These are phyloP conservation scores for Phytophthora pluvialis DNA, from an alignment of 352 stramenopile genomes.

Conservation along the genomic window DNA sequence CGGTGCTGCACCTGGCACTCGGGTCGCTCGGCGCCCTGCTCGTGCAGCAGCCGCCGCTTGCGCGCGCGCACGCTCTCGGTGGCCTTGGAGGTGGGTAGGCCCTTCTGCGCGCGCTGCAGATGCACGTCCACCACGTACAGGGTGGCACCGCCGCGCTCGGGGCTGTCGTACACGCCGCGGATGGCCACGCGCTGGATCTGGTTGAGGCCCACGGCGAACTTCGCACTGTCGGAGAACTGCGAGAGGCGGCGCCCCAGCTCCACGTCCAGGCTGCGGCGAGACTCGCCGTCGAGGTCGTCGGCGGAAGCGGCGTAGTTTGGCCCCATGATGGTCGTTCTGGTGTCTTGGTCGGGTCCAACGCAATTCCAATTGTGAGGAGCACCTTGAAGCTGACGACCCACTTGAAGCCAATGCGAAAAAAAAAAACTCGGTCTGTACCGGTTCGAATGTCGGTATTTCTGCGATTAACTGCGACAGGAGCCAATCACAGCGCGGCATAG, in stretches of 20 bases:
- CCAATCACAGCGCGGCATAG: slow-evolving; percentile 5
- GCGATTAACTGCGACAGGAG: not conserved
- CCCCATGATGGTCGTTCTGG: not conserved
- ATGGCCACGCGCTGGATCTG: slow-evolving; percentile 65
- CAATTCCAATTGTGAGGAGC: slow-evolving; percentile 20
- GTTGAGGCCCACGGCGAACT: slow-evolving; percentile 61
- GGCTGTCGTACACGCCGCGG: slow-evolving; percentile 39
- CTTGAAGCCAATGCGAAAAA: slow-evolving; percentile 4
- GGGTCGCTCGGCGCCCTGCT: slow-evolving; percentile 23
- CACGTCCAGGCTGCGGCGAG: slow-evolving; percentile 19
- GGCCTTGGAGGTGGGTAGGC: slow-evolving; percentile 42
- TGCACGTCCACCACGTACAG: slow-evolving; percentile 65
- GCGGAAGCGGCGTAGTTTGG: not conserved
- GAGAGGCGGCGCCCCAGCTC: slow-evolving; percentile 41
- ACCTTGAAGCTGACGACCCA: not conserved
- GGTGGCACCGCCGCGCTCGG: slow-evolving; percentile 43
- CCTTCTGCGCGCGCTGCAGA: slow-evolving; percentile 48
- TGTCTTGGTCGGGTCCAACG: not conserved
- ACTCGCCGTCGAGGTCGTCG: slow-evolving; percentile 5
- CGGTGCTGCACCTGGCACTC: slow-evolving; percentile 54
- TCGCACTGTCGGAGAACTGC: slow-evolving; percentile 57
- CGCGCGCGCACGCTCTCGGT: slow-evolving; percentile 22
- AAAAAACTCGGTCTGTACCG: not conserved
- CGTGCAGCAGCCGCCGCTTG: slow-evolving; percentile 30
- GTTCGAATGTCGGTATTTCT: not conserved